Conservation (phyloP, 1,284 basidiomycete genomes). For the Malassezia vespertilionis region DNA sequence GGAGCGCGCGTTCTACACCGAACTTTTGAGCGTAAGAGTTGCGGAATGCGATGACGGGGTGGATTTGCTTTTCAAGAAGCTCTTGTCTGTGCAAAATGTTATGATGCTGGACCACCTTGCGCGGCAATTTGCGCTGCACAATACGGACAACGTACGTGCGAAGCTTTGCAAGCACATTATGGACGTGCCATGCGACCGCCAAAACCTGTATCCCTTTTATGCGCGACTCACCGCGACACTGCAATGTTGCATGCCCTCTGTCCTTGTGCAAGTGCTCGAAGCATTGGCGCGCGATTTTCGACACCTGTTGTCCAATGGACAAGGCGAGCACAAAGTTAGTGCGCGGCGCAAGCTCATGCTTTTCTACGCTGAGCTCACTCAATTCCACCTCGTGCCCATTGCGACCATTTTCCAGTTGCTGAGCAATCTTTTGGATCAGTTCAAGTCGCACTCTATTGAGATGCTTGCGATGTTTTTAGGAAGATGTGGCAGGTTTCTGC, state of each 20-base stretch:
- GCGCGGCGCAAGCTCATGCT: constrained; percentile 73
- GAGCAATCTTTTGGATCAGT: constrained; percentile 93
- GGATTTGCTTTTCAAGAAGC: constrained; percentile 75
- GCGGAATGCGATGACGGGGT: constrained; percentile 52
- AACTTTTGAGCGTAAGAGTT: constrained; percentile 76
- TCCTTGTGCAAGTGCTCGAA: constrained; percentile 57
- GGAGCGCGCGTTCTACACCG: constrained; percentile 85
- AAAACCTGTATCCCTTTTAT: constrained; percentile 86
- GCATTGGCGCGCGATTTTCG: constrained; percentile 87
- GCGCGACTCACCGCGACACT: constrained; percentile 77
- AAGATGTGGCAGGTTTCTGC: constrained; percentile 81
- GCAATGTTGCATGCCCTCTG: constrained; percentile 83
- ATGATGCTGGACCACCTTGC: constrained; percentile 83
- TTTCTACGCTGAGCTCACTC: constrained; percentile 85
- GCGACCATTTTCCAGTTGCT: constrained; percentile 89
- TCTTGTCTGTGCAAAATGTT: constrained; percentile 87
- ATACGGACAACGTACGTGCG: constrained; percentile 87
- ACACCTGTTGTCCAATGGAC: constrained; percentile 54
- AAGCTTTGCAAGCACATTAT: constrained; percentile 63
- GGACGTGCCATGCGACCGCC: constrained; percentile 74
- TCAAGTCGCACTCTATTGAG: constrained; percentile 81
- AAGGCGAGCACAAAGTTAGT: constrained; percentile 55
- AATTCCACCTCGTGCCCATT: constrained; percentile 83
- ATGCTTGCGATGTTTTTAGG: constrained; percentile 83
- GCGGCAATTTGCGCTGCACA: constrained; percentile 88